Evolutionary conservation across 768 basidiomycete species (phyloP), one percentile per base, ranked within the genome.

Genomic region (Epithele typhae): DNA sequence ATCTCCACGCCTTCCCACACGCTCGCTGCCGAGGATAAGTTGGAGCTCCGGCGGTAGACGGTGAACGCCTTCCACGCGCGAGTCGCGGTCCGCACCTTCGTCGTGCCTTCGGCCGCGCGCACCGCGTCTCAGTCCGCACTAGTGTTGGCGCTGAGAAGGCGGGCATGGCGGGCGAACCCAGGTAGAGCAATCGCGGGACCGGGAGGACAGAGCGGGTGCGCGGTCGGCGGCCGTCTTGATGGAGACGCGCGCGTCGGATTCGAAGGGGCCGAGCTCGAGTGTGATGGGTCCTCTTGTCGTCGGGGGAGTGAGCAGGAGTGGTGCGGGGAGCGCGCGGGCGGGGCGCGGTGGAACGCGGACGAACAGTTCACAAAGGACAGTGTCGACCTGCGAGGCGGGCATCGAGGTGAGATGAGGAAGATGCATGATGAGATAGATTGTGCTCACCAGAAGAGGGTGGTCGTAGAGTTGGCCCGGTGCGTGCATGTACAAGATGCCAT

Each of bases 61-160:
- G 75, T 74, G 52, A 82, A 66, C 8, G 61, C 58, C 58, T 82
- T 82, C 78, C 79, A 81, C 4, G 78, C 78, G 47, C 78, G 77
- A 42, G 48, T 37, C 1, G 45, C 41, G 22, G 46, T 38, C 18
- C 30, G 18, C n/a, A 37, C 41, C 35, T 11, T 37, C 9, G 37
- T 14, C 10, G 35, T 14, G 8, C 8, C 37, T 3, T 45, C 48
- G 11, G 30, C n/a, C 21, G 25, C 35, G 14, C 23, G 40, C 14
- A 14, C 27, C 7, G n/a, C 38, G 6, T 33, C 5, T 18, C n/a
- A n/a, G n/a, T 3, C 40, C 12, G 17, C n/a, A n/a, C n/a, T n/a
- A n/a, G n/a, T n/a, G n/a, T n/a, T n/a, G n/a, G n/a, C n/a, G n/a
- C n/a, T n/a, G n/a, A n/a, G n/a, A n/a, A n/a, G n/a, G n/a, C n/a